A percentile compares a stretch with the other conserved stretches of the same genome.
Conservation (phyloP, 75 land plant species). For the Pinus albicaulis region DNA sequence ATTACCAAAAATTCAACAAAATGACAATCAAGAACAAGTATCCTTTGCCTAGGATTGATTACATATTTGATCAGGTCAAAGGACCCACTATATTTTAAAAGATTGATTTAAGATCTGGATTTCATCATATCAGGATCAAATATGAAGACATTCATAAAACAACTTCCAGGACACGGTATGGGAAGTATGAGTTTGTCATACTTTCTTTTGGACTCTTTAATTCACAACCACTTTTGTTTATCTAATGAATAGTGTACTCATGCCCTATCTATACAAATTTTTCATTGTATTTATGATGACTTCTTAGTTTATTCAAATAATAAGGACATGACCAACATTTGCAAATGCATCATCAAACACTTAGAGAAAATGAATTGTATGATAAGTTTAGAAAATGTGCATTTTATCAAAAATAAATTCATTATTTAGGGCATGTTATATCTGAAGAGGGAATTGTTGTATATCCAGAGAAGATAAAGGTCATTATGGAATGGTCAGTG, state of each 20-base stretch:
- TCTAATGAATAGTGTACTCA: conserved; percentile 11
- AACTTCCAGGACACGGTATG: conserved; percentile 1
- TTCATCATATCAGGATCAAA: conserved; percentile 4
- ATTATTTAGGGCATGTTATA: conserved; percentile 15
- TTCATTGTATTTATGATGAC: conserved; percentile 13
- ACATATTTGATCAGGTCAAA: conserved; percentile 7
- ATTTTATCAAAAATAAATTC: neutral
- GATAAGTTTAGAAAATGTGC: conserved; percentile 15
- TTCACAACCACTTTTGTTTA: conserved; percentile 8
- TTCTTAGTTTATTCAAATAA: conserved; percentile 8
- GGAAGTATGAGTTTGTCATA: conserved; percentile 15
- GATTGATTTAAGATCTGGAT: conserved; percentile 1
- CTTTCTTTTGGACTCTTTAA: conserved; percentile 14
- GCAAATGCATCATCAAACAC: neutral
- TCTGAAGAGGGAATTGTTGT: neutral
- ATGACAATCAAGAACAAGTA: conserved; percentile 1
- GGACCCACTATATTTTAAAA: no score
- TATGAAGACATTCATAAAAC: conserved; percentile 4
- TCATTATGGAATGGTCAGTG: neutral
- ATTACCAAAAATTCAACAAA: neutral
- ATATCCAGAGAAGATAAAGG: conserved; percentile 13
- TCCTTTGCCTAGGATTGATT: conserved; percentile 7
- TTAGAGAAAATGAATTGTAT: conserved; percentile 14
- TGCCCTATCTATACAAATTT: neutral
- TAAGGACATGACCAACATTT: conserved; percentile 8